Evolutionary conservation across 345 rosid genomes (phyloP).

Genomic region (Eucalyptus grandis): DNA sequence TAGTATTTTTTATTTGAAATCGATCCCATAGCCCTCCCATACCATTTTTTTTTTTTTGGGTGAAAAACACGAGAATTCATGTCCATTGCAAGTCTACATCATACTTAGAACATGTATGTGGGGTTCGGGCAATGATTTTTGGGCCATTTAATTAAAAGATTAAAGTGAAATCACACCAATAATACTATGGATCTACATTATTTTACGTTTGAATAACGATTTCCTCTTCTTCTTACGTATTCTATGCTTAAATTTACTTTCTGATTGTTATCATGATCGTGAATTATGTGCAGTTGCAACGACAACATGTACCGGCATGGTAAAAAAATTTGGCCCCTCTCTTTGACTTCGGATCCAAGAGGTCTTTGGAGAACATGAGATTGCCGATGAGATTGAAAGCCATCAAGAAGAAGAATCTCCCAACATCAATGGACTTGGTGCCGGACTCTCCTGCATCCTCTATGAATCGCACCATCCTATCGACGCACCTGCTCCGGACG

Average conservation of each 20-base stretch:
- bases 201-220: neutral
- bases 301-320: conserved; percentile 31
- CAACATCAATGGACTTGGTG: conserved; percentile 30
- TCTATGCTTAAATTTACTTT: neutral
- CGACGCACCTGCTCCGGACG: conserved; percentile 38
- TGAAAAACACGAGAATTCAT: neutral
- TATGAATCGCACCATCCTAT: conserved; percentile 35
- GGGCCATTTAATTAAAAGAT: neutral
- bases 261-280: neutral
- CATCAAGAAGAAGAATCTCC: conserved; percentile 60
- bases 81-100: neutral
- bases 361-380: conserved; percentile 56
- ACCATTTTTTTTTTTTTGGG: neutral
- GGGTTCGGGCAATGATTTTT: neutral
- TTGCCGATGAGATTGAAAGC: conserved; percentile 67
- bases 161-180: neutral
- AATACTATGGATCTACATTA: neutral
- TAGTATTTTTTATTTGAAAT: neutral
- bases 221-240: neutral
- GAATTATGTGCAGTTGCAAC: neutral
- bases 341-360: conserved; percentile 43
- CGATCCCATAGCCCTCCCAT: neutral
- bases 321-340: conserved; percentile 45
- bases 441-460: conserved; percentile 28
- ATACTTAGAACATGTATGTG: neutral